These are phyloP conservation scores for Byssochlamys sp. DNA, from an alignment of 2,329 filamentous ascomycete genomes.

Conservation along the genomic window DNA sequence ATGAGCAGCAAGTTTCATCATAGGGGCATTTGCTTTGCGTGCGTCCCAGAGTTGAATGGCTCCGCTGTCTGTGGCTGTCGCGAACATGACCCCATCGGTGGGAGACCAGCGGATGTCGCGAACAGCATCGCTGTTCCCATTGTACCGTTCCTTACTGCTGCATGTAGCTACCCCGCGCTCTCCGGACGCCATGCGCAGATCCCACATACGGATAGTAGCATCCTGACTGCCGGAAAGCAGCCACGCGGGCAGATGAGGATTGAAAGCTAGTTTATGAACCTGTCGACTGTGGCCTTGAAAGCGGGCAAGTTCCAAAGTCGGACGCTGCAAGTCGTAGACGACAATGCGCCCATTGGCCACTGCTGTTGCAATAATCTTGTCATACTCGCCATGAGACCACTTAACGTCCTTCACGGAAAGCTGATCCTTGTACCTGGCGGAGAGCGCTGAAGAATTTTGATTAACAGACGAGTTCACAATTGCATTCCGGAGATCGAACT, in stretches of 20 bases:
- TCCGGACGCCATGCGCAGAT: slow-evolving; percentile 46
- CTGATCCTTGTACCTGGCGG: slow-evolving; percentile 47
- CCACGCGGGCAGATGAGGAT: slow-evolving; percentile 51
- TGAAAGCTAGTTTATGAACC: slow-evolving; percentile 57
- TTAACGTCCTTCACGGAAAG: slow-evolving; percentile 57
- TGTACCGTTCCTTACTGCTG: slow-evolving; percentile 46
- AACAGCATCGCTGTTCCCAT: slow-evolving; percentile 51
- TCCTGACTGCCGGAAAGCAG: slow-evolving; percentile 58
- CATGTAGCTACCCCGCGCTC: slow-evolving; percentile 42
- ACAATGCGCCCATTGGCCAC: slow-evolving; percentile 57
- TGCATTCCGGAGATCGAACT: slow-evolving; percentile 53
- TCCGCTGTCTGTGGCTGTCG: slow-evolving; percentile 55
- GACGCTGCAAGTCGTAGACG: slow-evolving; percentile 54
- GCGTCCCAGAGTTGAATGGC: slow-evolving; percentile 57
- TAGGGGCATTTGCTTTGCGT: slow-evolving; percentile 46
- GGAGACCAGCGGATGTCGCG: slow-evolving; percentile 58
- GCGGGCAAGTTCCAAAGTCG: slow-evolving; percentile 51
- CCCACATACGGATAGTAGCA: slow-evolving; percentile 55
- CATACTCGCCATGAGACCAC: slow-evolving; percentile 55
- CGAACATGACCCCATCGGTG: slow-evolving; percentile 52
- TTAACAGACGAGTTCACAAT: slow-evolving; percentile 49
- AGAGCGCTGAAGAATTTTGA: slow-evolving; percentile 34
- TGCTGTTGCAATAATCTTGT: slow-evolving; percentile 53
- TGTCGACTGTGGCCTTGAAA: slow-evolving; percentile 57
- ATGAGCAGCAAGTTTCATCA: slow-evolving; percentile 54